Evolutionary conservation across 106 monocot genomes (phyloP).

Genomic region (Allium fistulosum): DNA sequence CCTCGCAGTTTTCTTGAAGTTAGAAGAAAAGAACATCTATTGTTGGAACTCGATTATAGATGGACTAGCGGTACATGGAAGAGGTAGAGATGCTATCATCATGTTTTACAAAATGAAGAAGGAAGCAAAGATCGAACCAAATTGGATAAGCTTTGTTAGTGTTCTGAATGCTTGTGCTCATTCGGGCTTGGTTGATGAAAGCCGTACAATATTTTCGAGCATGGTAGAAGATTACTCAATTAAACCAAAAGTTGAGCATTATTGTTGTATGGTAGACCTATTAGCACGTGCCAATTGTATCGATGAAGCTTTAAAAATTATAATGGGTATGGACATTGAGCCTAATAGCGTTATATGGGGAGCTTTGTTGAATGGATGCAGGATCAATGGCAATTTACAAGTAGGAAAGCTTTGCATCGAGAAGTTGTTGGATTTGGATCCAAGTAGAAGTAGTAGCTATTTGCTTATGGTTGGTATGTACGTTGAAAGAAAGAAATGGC

Average conservation of each 20-base stretch:
- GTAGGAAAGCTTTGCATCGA: constrained; percentile 22
- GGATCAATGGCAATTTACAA: constrained; percentile 24
- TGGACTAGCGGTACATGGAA: constrained; percentile 52
- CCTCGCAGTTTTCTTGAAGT: constrained; percentile 47
- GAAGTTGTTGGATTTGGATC: constrained; percentile 30
- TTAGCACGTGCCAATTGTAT: constrained; percentile 39
- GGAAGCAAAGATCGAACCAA: constrained; percentile 23
- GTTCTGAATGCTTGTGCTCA: constrained; percentile 55
- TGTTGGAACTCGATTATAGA: constrained; percentile 72
- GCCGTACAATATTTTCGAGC: constrained; percentile 28
- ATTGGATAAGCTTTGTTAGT: constrained; percentile 45
- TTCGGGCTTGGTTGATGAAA: constrained; percentile 45
- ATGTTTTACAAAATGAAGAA: constrained; percentile 37
- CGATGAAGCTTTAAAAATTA: constrained; percentile 36
- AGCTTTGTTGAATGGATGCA: constrained; percentile 49
- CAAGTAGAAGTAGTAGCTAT: constrained; percentile 26
- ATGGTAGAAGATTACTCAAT: constrained; percentile 28
- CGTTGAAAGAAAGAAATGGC: constrained; percentile 32
- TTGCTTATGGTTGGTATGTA: constrained; percentile 34
- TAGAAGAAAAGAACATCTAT: constrained; percentile 45
- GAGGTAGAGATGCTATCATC: constrained; percentile 24
- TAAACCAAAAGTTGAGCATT: constrained; percentile 39
- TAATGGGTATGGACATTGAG: constrained; percentile 21
- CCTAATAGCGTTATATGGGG: constrained; percentile 39
- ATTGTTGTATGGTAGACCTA: constrained; percentile 63